phyloP scores from a whole-genome alignment of 352 stramenopile species.

The Globisporangium canariense region DNA sequence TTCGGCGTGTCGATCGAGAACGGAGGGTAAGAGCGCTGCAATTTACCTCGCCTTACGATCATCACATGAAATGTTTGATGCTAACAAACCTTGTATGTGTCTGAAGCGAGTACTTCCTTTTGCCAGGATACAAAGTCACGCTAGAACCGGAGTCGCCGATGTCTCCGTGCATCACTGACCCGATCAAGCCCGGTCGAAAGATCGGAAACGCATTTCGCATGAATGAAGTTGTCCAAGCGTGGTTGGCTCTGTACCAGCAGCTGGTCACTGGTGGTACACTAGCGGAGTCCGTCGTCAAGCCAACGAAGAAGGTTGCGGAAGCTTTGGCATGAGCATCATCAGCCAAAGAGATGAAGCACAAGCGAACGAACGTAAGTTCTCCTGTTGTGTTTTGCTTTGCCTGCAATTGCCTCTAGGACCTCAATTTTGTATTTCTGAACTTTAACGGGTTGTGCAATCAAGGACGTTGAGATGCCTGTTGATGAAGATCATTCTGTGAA shows the following conservation, averaged over 20 bases:
- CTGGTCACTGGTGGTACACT: constrained; percentile 25
- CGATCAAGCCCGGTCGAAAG: constrained; percentile 57
- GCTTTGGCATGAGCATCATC: background rate
- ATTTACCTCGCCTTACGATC: background rate
- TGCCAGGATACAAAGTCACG: constrained; percentile 42
- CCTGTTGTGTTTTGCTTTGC: background rate
- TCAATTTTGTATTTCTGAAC: background rate
- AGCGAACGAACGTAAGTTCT: constrained; percentile 1
- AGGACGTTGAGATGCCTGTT: background rate
- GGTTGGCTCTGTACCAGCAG: constrained; percentile 33
- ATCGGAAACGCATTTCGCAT: constrained; percentile 85
- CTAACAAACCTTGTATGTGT: background rate
- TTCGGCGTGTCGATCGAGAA: constrained; percentile 78
- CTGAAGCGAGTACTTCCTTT: constrained; percentile 69
- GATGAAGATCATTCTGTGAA: background rate
- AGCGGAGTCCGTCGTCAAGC: constrained; percentile 9
- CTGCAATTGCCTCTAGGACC: background rate
- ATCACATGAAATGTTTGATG: background rate
- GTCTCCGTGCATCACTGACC: constrained; percentile 68
- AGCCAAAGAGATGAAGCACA: background rate
- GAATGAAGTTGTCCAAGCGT: constrained; percentile 57
- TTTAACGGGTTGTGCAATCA: background rate
- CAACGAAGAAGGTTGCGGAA: background rate
- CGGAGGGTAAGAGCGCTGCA: constrained; percentile 42
- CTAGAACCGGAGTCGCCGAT: constrained; percentile 37